These are phyloP conservation scores for Gentiana dahurica DNA, from an alignment of 257 asterid genomes.

Conservation along the genomic window DNA sequence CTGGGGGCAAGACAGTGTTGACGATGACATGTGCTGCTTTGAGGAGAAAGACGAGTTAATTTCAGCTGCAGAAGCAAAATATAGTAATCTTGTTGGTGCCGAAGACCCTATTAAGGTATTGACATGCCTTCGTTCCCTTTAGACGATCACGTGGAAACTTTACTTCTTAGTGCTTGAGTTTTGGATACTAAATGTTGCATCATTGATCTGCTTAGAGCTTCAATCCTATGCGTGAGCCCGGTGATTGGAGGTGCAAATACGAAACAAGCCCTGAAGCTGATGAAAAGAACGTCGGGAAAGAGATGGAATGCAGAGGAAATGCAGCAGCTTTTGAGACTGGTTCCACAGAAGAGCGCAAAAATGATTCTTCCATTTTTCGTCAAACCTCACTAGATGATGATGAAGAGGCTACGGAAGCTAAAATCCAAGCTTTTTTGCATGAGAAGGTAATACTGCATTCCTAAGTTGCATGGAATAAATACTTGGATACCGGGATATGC, in stretches of 20 bases:
- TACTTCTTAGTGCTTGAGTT: too few relatives aligned
- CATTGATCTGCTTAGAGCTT: conserved; percentile 19
- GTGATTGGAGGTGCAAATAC: conserved; percentile 17
- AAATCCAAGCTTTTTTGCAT: conserved; percentile 27
- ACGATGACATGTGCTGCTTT: conserved; percentile 23
- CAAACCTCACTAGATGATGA: conserved; percentile 32
- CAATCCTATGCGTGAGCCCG: conserved; percentile 25
- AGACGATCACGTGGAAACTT: not conserved
- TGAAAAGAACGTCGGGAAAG: conserved; percentile 3
- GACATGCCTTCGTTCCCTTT: not conserved
- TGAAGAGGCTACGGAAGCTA: conserved; percentile 33
- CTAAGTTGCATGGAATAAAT: too few relatives aligned
- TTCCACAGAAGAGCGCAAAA: conserved; percentile 11
- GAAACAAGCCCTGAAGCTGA: conserved; percentile 8
- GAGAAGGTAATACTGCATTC: conserved; percentile 20
- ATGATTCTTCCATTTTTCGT: conserved; percentile 11
- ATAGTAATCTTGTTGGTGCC: conserved; percentile 2
- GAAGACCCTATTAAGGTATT: conserved; percentile 25
- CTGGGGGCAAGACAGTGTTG: conserved; percentile 10
- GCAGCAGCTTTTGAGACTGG: conserved; percentile 8
- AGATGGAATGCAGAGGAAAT: conserved; percentile 8
- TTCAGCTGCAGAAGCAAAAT: conserved; percentile 9
- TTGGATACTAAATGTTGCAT: not conserved
- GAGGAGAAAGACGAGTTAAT: conserved; percentile 17
- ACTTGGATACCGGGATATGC: too few relatives aligned